Base-by-base conservation (phyloP, 1,139 yeast species). In the Meyerozyma sp. region DNA sequence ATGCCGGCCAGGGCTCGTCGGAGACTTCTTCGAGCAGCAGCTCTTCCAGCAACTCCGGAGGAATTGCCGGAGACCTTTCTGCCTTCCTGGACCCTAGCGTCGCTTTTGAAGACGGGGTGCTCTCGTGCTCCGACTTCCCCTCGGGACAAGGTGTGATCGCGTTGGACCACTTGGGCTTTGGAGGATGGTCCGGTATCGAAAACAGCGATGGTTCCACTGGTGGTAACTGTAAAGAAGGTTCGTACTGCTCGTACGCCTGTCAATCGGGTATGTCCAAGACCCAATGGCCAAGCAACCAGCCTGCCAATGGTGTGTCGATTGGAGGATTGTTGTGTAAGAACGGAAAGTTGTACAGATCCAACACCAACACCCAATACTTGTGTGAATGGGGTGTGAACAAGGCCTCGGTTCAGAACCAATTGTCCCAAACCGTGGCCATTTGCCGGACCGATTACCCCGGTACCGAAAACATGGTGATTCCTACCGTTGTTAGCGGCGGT, bases 381-480 rank as follows among this genome's bases (percentile, higher is more conserved):
- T 90, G 98, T 77, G 86, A 77, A 62, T 83, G 94, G 90, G 98
- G 95, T 62, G 69, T 68, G 26, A 66, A 80, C 48, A 66, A 83
- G 48, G 95, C 95, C 42, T 59, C 64, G 42, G 94, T 88, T 54
- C 82, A 74, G 41, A 82, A 84, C 61, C 72, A 84, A 57, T 70
- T 86, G 50, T 65, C 67, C 50, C 61, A 82, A 55, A 75, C 73
- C 41, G 91, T 93, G 58, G 88, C 97, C 47, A 74, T 91, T 58
- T 91, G 98, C 77, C 84, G 96, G 75, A 93, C 98, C 49, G 98
- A 93, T 68, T 93, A 93, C 79, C 98, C 98, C 59, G 98, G 98
- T 73, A 84, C 96, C 51, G 98, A 93, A 76, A 90, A 89, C 78
- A 93, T 93, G 98, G 91, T 82, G 57, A 77, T 91, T 50, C 98